Base-by-base conservation (phyloP, 257 asterid genomes). In the Lycium barbarum region DNA sequence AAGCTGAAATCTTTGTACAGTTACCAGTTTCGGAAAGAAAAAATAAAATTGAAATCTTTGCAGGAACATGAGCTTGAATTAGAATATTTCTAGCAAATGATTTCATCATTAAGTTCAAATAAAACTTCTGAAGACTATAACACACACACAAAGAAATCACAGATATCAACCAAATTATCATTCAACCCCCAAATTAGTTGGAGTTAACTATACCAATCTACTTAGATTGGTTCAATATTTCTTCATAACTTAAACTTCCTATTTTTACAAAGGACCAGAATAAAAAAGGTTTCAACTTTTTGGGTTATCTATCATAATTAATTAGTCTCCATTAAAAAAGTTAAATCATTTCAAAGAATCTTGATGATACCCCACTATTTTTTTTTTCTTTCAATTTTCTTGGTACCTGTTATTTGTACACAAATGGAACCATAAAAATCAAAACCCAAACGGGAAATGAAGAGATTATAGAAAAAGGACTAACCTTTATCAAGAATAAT, bases 401-500 rank as follows among this genome's bases (percentile, higher is more conserved):
- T 8, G 11, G 20, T 40, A 40, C 45, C 45, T 40, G 45, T 40
- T 40, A 40, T 26, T 26, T 26, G 33, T 26, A 26, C 45, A 33
- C 45, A 66, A 68, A 9, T 36, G 6, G 51, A 68, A 15, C 76
- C 51, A 36, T 38, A 68, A 68, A 26, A 68, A 15, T 68, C 51
- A 68, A 36, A 68, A 68, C 1, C 13, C 12, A 12, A 68, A 68
- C 14, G 14, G 20, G 51, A 36, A 36, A 12, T 7, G 40, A 66
- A 33, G 9, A 12, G 73, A 26, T 26, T 12, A 66, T 35, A 4
- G 18, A 17, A 54, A 36, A 68, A 36, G 45, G 14, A 68, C 76
- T 36, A 68, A 68, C 76, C 76, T 26, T 68, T 68, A 68, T 68
- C 51, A 68, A 36, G 76, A 66, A 66, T 66, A 12, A 26, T 1